Evolutionary conservation across 1,284 basidiomycete species (phyloP), one percentile per base, ranked within the genome.

Genomic region (Cryptococcus sp.): DNA sequence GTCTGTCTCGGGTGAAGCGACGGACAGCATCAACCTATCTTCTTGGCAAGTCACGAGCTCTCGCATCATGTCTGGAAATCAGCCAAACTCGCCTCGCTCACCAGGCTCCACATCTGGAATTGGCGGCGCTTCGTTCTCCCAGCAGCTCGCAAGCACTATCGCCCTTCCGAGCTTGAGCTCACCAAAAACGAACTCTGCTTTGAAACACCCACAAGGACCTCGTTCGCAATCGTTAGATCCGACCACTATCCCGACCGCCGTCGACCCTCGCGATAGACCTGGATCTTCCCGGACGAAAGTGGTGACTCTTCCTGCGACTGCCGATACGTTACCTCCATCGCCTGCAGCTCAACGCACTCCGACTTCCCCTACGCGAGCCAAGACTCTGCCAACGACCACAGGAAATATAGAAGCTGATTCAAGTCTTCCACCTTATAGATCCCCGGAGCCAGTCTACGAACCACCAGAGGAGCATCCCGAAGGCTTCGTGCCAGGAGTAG

Each of bases 381-480:
- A 34, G 9, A 16, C 16, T 34, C 32, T 16, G 32, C 32, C 32
- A 34, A 34, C 9, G 32, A 34, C 32, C 10, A 9, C 32, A 16
- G 32, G 16, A 16, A 16, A 9, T 9, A 16, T 16, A 9, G 10
- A 9, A 9, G 32, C 32, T 9, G 32, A 34, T 16, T 34, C 32
- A 9, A 16, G 10, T 34, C 10, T 9, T 9, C 32, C 32, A 34
- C 32, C 32, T 9, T 73, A 70, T 51, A 63, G 71, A 32, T 60
- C 66, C 0, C 71, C 71, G 18, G 71, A 73, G 52, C 60, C 66
- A 1, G 68, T 73, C 22, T 58, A 68, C 21, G 71, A 73, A 45
- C 59, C 59, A 3, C 41, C 57, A 16, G 68, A 69, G 18, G 70
- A 71, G 31, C 48, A 60, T 23, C 57, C 60, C 4, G 61, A 60